A percentile compares a stretch with the other conserved stretches of the same genome.
These are phyloP conservation scores for Fomitopsis betulina DNA, from an alignment of 1,284 basidiomycete species.

Conservation along the genomic window DNA sequence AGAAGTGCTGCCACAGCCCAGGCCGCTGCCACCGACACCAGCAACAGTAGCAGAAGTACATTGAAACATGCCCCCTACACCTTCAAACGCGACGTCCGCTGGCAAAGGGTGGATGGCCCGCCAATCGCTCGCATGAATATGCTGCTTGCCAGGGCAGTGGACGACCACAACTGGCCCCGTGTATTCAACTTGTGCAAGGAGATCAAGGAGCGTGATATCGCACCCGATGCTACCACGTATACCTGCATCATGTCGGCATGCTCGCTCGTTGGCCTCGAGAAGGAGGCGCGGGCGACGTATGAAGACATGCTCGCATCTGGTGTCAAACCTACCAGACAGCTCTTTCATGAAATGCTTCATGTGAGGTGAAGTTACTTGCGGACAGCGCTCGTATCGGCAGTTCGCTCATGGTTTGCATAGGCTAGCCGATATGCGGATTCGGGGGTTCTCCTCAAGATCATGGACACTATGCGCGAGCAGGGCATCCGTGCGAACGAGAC, in stretches of 20 bases:
- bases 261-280: slow-evolving; percentile 33
- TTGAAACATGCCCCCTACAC: background rate
- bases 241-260: slow-evolving; percentile 48
- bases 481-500: slow-evolving; percentile 43
- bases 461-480: slow-evolving; percentile 44
- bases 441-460: slow-evolving; percentile 23
- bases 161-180: background rate
- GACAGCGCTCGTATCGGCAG: background rate
- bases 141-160: slow-evolving; percentile 12
- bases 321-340: slow-evolving; percentile 49
- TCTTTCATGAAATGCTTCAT: slow-evolving; percentile 62
- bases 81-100: slow-evolving; percentile 4
- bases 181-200: slow-evolving; percentile 28
- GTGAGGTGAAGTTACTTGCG: slow-evolving; percentile 33
- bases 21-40: background rate
- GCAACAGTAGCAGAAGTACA: background rate
- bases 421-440: slow-evolving; percentile 19
- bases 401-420: slow-evolving; percentile 12
- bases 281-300: slow-evolving; percentile 65
- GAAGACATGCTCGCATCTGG: slow-evolving; percentile 65
- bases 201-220: slow-evolving; percentile 50
- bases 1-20: slow-evolving; percentile 16
- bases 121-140: slow-evolving; percentile 17
- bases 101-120: slow-evolving; percentile 5
- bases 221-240: slow-evolving; percentile 53